Evolutionary conservation across 2,329 filamentous ascomycete species (phyloP).

Genomic region (Alternaria hordeiaustralica): DNA sequence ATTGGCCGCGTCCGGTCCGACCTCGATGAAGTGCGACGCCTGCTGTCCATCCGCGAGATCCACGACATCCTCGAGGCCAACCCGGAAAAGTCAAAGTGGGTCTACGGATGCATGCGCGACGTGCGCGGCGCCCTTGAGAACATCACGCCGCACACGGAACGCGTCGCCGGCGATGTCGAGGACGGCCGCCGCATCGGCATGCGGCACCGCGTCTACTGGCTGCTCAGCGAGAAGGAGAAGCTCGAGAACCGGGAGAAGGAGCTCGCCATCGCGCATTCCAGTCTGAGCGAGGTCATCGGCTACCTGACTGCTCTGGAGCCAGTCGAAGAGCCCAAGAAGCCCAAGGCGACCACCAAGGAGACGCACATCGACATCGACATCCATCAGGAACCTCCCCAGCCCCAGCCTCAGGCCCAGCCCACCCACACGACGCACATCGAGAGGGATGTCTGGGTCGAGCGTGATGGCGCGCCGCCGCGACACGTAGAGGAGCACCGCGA

Average conservation of each 20-base stretch:
- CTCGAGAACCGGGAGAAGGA: conserved; percentile 48
- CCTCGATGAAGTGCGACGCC: conserved; percentile 47
- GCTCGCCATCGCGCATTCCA: conserved; percentile 41
- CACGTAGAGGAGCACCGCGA: conserved; percentile 40
- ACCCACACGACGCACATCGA: conserved; percentile 35
- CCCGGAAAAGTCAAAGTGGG: conserved; percentile 48
- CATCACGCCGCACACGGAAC: conserved; percentile 47
- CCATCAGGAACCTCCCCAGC: conserved; percentile 24
- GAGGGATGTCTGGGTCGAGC: conserved; percentile 38
- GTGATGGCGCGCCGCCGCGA: conserved; percentile 28
- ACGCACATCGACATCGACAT: conserved; percentile 43
- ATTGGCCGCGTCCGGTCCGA: conserved; percentile 46
- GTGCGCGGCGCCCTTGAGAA: conserved; percentile 47
- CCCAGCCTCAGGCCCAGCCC: not conserved
- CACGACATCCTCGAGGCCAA: conserved; percentile 47
- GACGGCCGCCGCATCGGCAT: conserved; percentile 46
- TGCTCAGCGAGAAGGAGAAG: conserved; percentile 50
- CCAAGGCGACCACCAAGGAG: conserved; percentile 27
- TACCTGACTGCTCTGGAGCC: conserved; percentile 46
- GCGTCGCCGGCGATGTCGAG: conserved; percentile 43
- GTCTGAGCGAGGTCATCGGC: conserved; percentile 45
- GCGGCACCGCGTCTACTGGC: conserved; percentile 47
- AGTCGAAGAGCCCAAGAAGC: conserved; percentile 28
- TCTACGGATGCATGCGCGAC: conserved; percentile 46
- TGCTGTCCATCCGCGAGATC: conserved; percentile 46